Percentiles rank a stretch among this genome's conserved stretches.
Evolutionary conservation across 176 grass and related monocot species (phyloP).

Genomic region (Cocos nucifera): DNA sequence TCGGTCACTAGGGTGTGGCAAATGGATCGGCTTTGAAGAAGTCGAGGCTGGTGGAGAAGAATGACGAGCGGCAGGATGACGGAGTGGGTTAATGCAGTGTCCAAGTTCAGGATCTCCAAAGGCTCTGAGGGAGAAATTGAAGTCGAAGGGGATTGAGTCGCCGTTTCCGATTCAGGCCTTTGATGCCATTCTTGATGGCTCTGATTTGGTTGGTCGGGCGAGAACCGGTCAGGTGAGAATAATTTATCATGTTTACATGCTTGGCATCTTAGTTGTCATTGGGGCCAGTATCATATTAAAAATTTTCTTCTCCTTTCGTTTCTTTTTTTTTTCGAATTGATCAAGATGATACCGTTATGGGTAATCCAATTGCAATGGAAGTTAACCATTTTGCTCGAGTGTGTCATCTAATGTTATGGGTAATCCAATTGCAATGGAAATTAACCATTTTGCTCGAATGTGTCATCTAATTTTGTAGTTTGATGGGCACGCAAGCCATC

Average conservation of each 20-base stretch:
- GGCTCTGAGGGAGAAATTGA: slow-evolving; percentile 49
- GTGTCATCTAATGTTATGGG: too few species aligned
- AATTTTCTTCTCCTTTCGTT: too few species aligned
- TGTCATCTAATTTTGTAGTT: too few species aligned
- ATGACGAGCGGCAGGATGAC: neutral
- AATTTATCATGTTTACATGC: neutral
- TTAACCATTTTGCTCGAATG: too few species aligned
- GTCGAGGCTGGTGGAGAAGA: slow-evolving; percentile 32
- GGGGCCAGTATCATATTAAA: too few species aligned
- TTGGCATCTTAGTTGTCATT: neutral
- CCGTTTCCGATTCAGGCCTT: slow-evolving; percentile 94
- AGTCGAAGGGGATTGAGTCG: slow-evolving; percentile 64
- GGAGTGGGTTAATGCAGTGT: slow-evolving; percentile 44
- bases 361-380: too few species aligned
- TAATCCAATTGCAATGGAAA: too few species aligned
- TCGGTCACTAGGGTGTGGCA: neutral
- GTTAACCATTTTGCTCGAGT: too few species aligned
- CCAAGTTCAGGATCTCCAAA: slow-evolving; percentile 82
- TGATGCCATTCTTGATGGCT: slow-evolving; percentile 62
- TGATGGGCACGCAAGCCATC: too few species aligned
- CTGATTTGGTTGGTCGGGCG: slow-evolving; percentile 78
- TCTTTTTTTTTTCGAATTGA: too few species aligned
- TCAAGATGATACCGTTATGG: too few species aligned
- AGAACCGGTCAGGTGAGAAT: slow-evolving; percentile 72
- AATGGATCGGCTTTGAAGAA: slow-evolving; percentile 28